Conservation (phyloP, 192 early-diverging fungal species). For the Neocallimastix lanati region DNA sequence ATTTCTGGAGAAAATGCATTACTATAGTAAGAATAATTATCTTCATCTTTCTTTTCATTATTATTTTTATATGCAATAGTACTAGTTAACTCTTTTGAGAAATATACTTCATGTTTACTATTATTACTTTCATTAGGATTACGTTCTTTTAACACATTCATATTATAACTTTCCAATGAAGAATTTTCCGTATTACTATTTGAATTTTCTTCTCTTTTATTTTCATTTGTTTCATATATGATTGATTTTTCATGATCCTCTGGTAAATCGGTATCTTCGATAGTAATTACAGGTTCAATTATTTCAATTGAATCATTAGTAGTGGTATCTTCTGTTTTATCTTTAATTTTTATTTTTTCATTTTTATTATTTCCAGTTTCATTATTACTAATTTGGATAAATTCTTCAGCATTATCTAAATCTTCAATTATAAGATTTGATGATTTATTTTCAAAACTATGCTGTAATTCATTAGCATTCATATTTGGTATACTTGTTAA, state of each 20-base stretch:
- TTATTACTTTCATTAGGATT: background rate
- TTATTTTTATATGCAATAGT: background rate
- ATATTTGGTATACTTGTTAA: background rate
- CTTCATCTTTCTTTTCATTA: background rate
- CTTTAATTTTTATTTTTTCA: background rate
- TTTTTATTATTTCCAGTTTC: background rate
- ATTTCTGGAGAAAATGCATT: background rate
- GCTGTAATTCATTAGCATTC: background rate
- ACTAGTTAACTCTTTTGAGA: background rate
- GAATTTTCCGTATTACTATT: too few species aligned
- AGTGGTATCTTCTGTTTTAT: too few species aligned
- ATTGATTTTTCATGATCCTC: too few species aligned
- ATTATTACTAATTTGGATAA: background rate
- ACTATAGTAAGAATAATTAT: background rate
- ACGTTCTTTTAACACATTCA: background rate
- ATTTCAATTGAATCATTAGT: background rate
- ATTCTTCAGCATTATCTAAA: background rate
- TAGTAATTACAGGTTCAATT: background rate
- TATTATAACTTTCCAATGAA: background rate
- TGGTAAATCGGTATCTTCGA: background rate
- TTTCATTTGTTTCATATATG: too few species aligned
- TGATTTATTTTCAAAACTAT: background rate
- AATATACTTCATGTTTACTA: background rate
- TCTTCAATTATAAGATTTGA: background rate
- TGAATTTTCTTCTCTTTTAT: too few species aligned